Conservation (phyloP, 2,329 filamentous ascomycete species). For the Aspergillus transmontanensis region DNA sequence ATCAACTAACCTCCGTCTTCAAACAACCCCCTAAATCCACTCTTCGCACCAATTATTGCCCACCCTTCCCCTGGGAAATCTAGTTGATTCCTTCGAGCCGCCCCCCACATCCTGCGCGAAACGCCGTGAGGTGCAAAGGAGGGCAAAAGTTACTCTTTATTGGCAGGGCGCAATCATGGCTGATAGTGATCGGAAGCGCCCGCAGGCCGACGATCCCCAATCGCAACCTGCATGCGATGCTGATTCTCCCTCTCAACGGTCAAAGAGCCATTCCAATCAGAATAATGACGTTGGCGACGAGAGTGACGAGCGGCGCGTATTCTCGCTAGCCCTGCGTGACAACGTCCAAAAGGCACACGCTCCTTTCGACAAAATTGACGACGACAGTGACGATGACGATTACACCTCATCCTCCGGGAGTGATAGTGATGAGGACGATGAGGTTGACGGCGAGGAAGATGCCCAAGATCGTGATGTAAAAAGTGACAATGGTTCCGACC, state of each 20-base stretch:
- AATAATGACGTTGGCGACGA: neutral
- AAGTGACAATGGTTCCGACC: slow-evolving; percentile 8
- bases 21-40: slow-evolving; percentile 5
- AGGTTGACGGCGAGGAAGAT: slow-evolving; percentile 26
- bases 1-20: neutral
- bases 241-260: slow-evolving; percentile 11
- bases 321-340: neutral
- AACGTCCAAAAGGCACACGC: neutral
- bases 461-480: slow-evolving; percentile 12
- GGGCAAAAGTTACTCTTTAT: slow-evolving; percentile 11
- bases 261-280: neutral
- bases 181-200: slow-evolving; percentile 19
- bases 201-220: slow-evolving; percentile 11
- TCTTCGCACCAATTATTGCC: slow-evolving; percentile 3
- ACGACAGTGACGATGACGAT: slow-evolving; percentile 22
- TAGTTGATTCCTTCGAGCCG: neutral
- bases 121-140: slow-evolving; percentile 3
- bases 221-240: slow-evolving; percentile 4
- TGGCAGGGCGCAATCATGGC: slow-evolving; percentile 19
- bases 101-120: slow-evolving; percentile 1
- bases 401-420: slow-evolving; percentile 27
- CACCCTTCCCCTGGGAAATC: neutral
- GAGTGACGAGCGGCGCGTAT: slow-evolving; percentile 5
- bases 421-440: slow-evolving; percentile 28
- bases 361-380: slow-evolving; percentile 6